A percentile compares a stretch with the other conserved stretches of the same genome.
Evolutionary conservation across 2,329 filamentous ascomycete genomes (phyloP).

Genomic region (Chrysosporium keratinophilum): DNA sequence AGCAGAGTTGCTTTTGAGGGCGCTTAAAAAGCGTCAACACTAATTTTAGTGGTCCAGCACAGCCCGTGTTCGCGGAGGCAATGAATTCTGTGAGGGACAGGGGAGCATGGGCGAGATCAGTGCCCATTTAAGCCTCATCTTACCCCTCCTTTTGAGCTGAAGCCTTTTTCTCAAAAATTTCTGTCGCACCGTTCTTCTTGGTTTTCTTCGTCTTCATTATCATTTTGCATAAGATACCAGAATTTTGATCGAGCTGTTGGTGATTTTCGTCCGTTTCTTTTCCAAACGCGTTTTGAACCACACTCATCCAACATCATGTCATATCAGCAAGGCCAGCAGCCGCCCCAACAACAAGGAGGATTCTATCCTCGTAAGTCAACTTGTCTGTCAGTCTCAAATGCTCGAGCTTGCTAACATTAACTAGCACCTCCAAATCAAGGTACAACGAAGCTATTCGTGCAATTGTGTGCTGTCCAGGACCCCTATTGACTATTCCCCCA

Average conservation of each 20-base stretch:
- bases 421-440: constrained; percentile 9
- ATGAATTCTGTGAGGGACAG: too few species aligned
- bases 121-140: not conserved
- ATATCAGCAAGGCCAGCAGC: constrained; percentile 6
- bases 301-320: constrained; percentile 1
- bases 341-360: constrained; percentile 16
- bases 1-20: not conserved
- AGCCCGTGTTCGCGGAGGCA: not conserved
- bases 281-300: not conserved
- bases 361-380: constrained; percentile 22
- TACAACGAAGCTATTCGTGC: not conserved
- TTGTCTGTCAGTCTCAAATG: not conserved
- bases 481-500: not conserved
- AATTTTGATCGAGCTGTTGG: not conserved
- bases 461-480: not conserved
- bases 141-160: not conserved
- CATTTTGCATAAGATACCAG: too few species aligned
- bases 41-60: not conserved
- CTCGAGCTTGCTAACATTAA: not conserved
- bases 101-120: not conserved
- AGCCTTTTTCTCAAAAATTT: not conserved
- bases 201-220: not conserved
- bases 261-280: not conserved
- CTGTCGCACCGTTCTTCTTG: not conserved
- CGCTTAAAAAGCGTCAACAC: not conserved